Base-by-base conservation (phyloP, 768 basidiomycete species). In the Boletus sp. region DNA sequence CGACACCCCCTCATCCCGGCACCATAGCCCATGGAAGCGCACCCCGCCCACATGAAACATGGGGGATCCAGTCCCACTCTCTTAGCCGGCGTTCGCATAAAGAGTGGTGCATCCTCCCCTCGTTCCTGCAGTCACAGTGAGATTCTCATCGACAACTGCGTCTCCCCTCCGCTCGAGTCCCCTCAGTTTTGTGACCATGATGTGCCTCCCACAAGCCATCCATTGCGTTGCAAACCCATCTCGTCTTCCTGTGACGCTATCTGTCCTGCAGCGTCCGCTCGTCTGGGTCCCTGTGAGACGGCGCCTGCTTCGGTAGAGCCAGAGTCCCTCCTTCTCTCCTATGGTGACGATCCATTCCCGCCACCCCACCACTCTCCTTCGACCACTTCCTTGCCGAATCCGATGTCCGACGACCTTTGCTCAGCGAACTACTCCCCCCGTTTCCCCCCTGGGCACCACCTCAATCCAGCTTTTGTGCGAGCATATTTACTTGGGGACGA, bases 401-500 rank as follows among this genome's bases (percentile, higher is more conserved):
- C 45, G 7, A 43, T 15, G 19, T 43, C 57, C 5, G 43, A 51
- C 37, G 57, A 56, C 4, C 64, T 69, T 45, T 58, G 47, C 13
- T 57, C 67, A 1, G 51, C 43, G 21, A 59, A 66, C 45, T 67
- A 79, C 58, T 81, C 80, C 14, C 71, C 70, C 32, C 78, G 77
- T 21, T 91, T 93, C 63, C 83, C 85, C 1, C 62, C 67, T 5
- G 79, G 77, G 1, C 88, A 93, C 68, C 64, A 65, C 34, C 79
- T 93, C 44, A 76, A 85, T 62, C 64, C 77, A 7, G 73, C 75
- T 41, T 93, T 93, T 61, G 81, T 81, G 45, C 74, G 71, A 39
- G 65, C 64, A 44, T 92, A 90, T 62, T 67, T 75, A 35, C 81
- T 90, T 23, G 81, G 79, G 35, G 89, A 88, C 59, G 87, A 91